phyloP scores from a whole-genome alignment of 257 asterid genomes.

The Plantago ovata region DNA sequence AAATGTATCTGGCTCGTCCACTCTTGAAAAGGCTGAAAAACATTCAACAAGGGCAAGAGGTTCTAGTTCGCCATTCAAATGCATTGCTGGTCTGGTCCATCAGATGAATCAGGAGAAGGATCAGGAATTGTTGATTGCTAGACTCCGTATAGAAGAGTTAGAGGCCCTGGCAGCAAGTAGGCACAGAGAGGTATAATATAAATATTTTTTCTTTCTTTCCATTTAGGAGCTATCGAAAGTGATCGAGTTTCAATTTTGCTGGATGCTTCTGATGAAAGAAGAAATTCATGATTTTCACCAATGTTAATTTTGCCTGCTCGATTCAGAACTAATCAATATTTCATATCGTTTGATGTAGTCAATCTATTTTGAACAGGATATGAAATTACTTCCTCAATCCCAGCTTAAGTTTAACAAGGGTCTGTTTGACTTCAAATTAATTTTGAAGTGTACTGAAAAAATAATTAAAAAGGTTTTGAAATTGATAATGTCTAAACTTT shows the following conservation, averaged over 20 bases:
- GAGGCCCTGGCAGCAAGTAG: conserved; percentile 60
- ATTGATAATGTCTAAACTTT: too few species aligned
- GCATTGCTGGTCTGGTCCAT: conserved; percentile 78
- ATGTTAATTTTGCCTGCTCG: too few species aligned
- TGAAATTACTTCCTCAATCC: too few species aligned
- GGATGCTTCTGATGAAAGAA: background rate
- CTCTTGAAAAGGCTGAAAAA: conserved; percentile 52
- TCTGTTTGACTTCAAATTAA: too few species aligned
- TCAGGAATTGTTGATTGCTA: conserved; percentile 62
- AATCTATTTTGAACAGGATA: too few species aligned
- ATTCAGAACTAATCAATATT: too few species aligned
- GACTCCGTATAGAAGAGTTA: conserved; percentile 65
- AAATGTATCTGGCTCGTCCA: conserved; percentile 38
- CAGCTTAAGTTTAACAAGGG: too few species aligned
- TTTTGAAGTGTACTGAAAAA: too few species aligned
- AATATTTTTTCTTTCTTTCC: conserved; percentile 1
- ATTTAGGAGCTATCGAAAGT: conserved; percentile 15
- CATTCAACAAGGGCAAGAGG: conserved; percentile 62
- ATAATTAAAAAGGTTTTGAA: too few species aligned
- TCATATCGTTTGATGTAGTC: too few species aligned
- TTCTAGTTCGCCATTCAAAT: conserved; percentile 88
- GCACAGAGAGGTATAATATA: conserved; percentile 61
- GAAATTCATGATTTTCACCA: too few species aligned
- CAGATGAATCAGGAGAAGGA: conserved; percentile 87
- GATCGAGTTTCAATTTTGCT: background rate